phyloP scores from a whole-genome alignment of 1,139 yeast genomes.

The Taphrina wiesneri region DNA sequence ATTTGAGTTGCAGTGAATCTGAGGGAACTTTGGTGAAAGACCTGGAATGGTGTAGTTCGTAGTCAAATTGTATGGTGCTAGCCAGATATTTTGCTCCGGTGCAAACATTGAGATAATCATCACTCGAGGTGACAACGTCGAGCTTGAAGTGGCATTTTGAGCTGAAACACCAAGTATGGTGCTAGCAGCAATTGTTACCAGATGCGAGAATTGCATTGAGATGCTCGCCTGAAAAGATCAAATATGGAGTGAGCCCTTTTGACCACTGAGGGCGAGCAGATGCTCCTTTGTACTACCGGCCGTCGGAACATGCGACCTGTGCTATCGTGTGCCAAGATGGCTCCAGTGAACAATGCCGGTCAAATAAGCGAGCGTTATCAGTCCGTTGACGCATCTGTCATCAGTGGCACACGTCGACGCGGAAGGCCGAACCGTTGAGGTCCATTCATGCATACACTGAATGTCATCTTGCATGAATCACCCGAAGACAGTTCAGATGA shows the following conservation, averaged over 20 bases:
- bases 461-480: not conserved
- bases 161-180: not conserved
- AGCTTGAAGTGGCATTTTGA: not conserved
- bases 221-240: not conserved
- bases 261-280: not conserved
- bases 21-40: constrained; percentile 61
- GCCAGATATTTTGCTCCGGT: constrained; percentile 60
- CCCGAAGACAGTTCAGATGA: too few relatives aligned
- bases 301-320: not conserved
- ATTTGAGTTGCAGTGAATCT: constrained; percentile 57
- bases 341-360: not conserved
- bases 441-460: too few relatives aligned
- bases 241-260: not conserved
- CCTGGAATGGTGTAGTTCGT: constrained; percentile 63
- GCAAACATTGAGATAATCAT: constrained; percentile 60
- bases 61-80: constrained; percentile 52
- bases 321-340: not conserved
- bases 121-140: constrained; percentile 51
- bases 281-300: not conserved
- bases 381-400: not conserved
- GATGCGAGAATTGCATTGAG: not conserved
- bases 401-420: not conserved
- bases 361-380: not conserved
- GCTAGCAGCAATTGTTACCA: not conserved
- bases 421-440: not conserved